Conservation (phyloP, 192 early-diverging fungal genomes). For the Coemansia sp. region DNA sequence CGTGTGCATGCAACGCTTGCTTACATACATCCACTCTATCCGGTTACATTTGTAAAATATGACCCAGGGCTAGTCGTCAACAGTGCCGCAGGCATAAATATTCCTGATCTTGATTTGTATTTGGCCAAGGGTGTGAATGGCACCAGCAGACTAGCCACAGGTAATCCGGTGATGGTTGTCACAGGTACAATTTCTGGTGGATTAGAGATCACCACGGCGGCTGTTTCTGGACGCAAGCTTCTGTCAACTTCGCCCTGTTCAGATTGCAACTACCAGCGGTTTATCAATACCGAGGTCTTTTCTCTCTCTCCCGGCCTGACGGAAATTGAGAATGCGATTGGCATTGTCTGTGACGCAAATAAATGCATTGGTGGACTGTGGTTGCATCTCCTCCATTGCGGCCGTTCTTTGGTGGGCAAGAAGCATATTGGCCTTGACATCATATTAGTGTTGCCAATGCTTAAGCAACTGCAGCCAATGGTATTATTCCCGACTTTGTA, state of each 20-base stretch:
- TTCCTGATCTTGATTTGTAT: conserved; percentile 4
- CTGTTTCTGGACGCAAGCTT: conserved; percentile 15
- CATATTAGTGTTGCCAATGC: conserved; percentile 16
- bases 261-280: conserved; percentile 18
- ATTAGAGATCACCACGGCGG: not conserved
- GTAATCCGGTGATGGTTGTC: conserved; percentile 14
- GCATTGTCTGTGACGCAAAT: conserved; percentile 10
- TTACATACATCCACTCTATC: conserved; percentile 76
- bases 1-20: conserved; percentile 74
- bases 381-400: conserved; percentile 10
- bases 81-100: not conserved
- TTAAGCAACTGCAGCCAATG: conserved; percentile 1
- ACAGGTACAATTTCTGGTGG: not conserved
- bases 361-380: conserved; percentile 12
- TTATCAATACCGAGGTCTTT: conserved; percentile 27
- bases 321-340: not conserved
- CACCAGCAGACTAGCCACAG: conserved; percentile 6
- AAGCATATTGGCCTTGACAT: conserved; percentile 18
- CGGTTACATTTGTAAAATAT: conserved; percentile 30
- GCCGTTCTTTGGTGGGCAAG: not conserved
- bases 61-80: conserved; percentile 9
- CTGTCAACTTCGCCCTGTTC: conserved; percentile 15
- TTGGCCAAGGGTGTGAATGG: not conserved
- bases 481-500: conserved; percentile 4
- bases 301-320: conserved; percentile 2